A percentile compares a stretch with the other conserved stretches of the same genome.
Evolutionary conservation across 345 rosid genomes (phyloP).

Genomic region (Toxicodendron radicans): DNA sequence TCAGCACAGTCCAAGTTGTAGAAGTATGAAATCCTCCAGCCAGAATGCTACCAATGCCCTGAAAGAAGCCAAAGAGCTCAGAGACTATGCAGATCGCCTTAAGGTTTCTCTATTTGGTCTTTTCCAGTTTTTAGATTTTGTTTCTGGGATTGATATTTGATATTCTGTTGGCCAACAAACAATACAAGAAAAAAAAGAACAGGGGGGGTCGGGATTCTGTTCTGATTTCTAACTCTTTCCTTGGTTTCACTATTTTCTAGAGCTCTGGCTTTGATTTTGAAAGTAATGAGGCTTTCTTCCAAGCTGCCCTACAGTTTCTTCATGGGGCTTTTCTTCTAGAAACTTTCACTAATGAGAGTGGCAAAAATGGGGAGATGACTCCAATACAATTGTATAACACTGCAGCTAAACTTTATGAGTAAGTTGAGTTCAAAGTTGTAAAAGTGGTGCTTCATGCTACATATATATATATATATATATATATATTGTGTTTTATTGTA

Average conservation of each 20-base stretch:
- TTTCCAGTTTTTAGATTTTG: not conserved
- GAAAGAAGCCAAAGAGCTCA: slow-evolving; percentile 57
- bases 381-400: slow-evolving; percentile 49
- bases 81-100: slow-evolving; percentile 51
- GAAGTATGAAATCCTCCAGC: slow-evolving; percentile 36
- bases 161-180: not conserved
- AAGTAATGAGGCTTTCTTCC: slow-evolving; percentile 61
- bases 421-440: slow-evolving; percentile 34
- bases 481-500: too few species aligned
- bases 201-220: not conserved
- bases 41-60: slow-evolving; percentile 43
- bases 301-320: slow-evolving; percentile 78
- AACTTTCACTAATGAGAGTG: slow-evolving; percentile 42
- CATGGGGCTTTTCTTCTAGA: slow-evolving; percentile 66
- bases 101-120: slow-evolving; percentile 44
- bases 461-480: not conserved
- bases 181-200: too few species aligned
- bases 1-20: slow-evolving; percentile 28
- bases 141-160: slow-evolving; percentile 9
- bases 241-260: slow-evolving; percentile 38
- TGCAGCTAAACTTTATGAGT: slow-evolving; percentile 71
- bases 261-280: slow-evolving; percentile 52
- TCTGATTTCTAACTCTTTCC: slow-evolving; percentile 25
- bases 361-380: slow-evolving; percentile 43
- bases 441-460: not conserved